Base-by-base conservation (phyloP, 768 basidiomycete genomes). In the Tricholoma hemisulphureum region DNA sequence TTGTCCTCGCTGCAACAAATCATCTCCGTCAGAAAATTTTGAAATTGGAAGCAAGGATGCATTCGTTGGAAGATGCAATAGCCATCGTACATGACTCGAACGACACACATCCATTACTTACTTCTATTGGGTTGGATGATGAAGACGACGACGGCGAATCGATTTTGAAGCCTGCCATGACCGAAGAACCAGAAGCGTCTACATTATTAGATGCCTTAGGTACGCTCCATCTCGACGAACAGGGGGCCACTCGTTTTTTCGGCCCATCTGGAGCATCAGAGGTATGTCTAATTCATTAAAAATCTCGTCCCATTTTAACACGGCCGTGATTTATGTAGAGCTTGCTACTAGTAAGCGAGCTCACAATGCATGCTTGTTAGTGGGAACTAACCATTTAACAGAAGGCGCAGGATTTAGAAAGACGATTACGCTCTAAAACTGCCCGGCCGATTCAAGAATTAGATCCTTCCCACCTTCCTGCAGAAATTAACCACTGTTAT, bases 51-150 rank as follows among this genome's bases (percentile, higher is more conserved):
- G 76, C 78, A 7, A 75, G 82, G 2, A 82, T 83, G 77, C 78
- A 73, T 60, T 76, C 77, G 2, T 71, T 85, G 23, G 83, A 86
- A 65, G 82, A 83, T 61, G 83, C 82, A n/a, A 65, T 84, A 16
- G 78, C 77, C 23, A 81, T 82, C 29, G 65, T 78, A 21, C 76
- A 83, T 51, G 62, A 71, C 20, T 75, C 78, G 18, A 62, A 70
- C 56, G 61, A 71, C 51, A 69, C 72, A 1, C 80, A 82, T 60
- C 82, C 81, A 1, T 64, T 81, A n/a, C 72, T 82, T 6, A 29
- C 55, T n/a, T 58, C 35, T 50, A 56, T 41, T 6, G 63, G 62
- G 2, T 65, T 68, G 20, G 68, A 66, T 21, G 41, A 45, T 2
- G 43, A 45, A 10, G 43, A 24, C 4, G n/a, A 2, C 1, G 74